Base-by-base conservation (phyloP, 768 basidiomycete genomes). In the Sarcodon sp. region DNA sequence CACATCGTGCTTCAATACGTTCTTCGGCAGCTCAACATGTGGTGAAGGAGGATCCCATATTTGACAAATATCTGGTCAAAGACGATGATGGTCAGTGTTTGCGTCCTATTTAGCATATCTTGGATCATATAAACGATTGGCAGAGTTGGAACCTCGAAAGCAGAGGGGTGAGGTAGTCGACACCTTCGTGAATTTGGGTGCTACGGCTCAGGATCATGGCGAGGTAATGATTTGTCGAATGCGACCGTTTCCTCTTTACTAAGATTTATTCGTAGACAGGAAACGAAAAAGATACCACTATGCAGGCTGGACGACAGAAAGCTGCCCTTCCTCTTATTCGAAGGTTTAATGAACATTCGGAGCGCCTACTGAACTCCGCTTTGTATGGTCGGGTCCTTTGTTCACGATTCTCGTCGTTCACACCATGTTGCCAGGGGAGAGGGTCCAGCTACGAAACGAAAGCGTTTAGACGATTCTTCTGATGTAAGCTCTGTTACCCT, bases 341-440 rank as follows among this genome's bases (percentile, higher is more conserved):
- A 44, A 87, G 93, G 60, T 98, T 99, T 66, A 99, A 98, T 57
- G 91, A 97, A 58, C 96, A 99, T 62, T 96, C 91, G 0, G 90
- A 94, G 55, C 69, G 91, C 54, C 68, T 97, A 8, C 67, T 98
- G 11, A 83, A 85, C 50, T 80, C 87, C 38, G 83, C 86, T 4
- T 57, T 89, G 87, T 86, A 58, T 55, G 69, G 59, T n/a, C 7
- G 11, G 13, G 3, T 62, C 54, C 13, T 43, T 35, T 33, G 13
- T 34, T 47, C 15, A 37, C 9, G 27, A 1, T 49, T 18, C 32
- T 18, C 33, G 31, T 33, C 15, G 13, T 51, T 48, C 18, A 21
- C 47, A 43, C 51, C 48, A 27, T 21, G 33, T 15, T 48, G 7
- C 45, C 51, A 79, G 76, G 56, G 80, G 81, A 8, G 79, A 83